A percentile compares a stretch with the other conserved stretches of the same genome.
Conservation (phyloP, 192 early-diverging fungal species). For the Physocladia obscura region DNA sequence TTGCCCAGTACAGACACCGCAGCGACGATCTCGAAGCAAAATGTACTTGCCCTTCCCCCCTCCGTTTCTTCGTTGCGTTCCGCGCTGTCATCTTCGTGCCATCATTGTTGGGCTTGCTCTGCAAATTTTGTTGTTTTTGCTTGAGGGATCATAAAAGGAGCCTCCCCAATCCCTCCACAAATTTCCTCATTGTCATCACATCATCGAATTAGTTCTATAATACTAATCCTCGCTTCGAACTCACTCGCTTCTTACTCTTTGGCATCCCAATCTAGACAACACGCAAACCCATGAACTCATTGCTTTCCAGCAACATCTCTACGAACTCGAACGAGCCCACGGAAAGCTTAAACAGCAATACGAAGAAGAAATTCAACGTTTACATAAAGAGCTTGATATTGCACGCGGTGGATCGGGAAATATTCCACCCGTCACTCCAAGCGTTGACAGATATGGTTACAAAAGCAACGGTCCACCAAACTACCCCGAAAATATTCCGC, state of each 20-base stretch:
- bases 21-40: slow-evolving; percentile 87
- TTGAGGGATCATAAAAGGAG: slow-evolving; percentile 17
- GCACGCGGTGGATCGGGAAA: slow-evolving; percentile 53
- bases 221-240: background rate
- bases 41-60: slow-evolving; percentile 54
- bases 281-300: slow-evolving; percentile 79
- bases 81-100: background rate
- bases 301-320: slow-evolving; percentile 71
- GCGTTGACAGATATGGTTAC: slow-evolving; percentile 17
- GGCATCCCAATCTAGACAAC: slow-evolving; percentile 70
- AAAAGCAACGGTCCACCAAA: slow-evolving; percentile 48
- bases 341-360: slow-evolving; percentile 77
- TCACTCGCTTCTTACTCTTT: background rate
- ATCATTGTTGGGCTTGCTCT: no score
- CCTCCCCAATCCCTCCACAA: background rate
- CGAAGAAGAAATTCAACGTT: slow-evolving; percentile 81
- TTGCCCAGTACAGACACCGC: slow-evolving; percentile 67
- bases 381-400: slow-evolving; percentile 82
- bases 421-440: slow-evolving; percentile 24
- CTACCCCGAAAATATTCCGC: slow-evolving; percentile 55
- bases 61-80: background rate
- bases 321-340: slow-evolving; percentile 81
- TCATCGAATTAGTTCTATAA: background rate
- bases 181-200: background rate
- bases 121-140: no score